These are phyloP conservation scores for Lobosporangium transversale DNA, from an alignment of 192 early-diverging fungal genomes.

Conservation along the genomic window DNA sequence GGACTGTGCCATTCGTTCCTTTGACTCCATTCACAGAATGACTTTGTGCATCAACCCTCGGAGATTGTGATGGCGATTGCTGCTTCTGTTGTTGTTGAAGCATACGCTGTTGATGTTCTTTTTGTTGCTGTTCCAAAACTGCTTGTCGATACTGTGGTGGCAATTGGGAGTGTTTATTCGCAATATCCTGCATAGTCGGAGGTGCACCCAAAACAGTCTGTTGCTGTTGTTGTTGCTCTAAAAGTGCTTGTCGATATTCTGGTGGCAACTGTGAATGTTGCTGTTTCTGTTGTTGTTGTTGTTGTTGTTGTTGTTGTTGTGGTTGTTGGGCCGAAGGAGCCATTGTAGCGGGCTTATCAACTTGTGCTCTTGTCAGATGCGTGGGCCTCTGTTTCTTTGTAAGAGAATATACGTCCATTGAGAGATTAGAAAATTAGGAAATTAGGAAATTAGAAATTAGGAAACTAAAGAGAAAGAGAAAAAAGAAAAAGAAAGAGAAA, in stretches of 20 bases:
- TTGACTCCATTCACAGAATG: slow-evolving; percentile 16
- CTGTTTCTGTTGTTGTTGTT: slow-evolving; percentile 16
- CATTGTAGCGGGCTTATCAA: slow-evolving; percentile 20
- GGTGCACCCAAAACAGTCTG: slow-evolving; percentile 3
- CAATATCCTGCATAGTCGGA: slow-evolving; percentile 40
- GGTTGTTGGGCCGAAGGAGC: slow-evolving; percentile 12
- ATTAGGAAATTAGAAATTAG: background rate
- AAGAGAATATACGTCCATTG: slow-evolving; percentile 50
- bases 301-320: slow-evolving; percentile 23
- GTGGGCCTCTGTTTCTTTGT: slow-evolving; percentile 51
- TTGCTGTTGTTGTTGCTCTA: slow-evolving; percentile 15
- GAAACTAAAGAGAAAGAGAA: background rate
- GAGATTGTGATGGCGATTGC: slow-evolving; percentile 10
- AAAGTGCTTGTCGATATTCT: slow-evolving; percentile 10
- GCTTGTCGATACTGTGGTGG: slow-evolving; percentile 48
- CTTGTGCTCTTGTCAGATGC: slow-evolving; percentile 42
- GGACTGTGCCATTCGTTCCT: background rate
- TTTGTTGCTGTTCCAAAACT: slow-evolving; percentile 43
- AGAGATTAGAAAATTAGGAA: slow-evolving; percentile 6
- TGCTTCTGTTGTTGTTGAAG: slow-evolving; percentile 31
- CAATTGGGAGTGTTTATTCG: slow-evolving; percentile 30
- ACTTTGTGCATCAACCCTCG: slow-evolving; percentile 10
- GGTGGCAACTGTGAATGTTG: slow-evolving; percentile 25
- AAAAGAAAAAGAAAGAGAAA: slow-evolving; percentile 8
- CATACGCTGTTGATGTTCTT: slow-evolving; percentile 33